Evolutionary conservation across 371 early-diverging fungal genomes (phyloP), one percentile per base, ranked within the genome.

Genomic region (Mucor racemosus): DNA sequence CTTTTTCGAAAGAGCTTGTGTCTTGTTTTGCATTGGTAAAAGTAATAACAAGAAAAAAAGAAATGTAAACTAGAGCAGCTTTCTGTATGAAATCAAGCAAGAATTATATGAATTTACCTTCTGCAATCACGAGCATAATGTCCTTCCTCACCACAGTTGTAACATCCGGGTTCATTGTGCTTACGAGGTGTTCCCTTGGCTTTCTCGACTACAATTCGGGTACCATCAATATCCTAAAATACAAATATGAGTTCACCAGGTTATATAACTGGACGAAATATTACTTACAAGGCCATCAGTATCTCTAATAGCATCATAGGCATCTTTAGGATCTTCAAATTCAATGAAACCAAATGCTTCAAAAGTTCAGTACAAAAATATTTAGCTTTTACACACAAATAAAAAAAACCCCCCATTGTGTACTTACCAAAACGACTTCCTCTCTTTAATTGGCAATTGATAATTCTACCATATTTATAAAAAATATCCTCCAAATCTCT

Each of bases 401-500:
- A 5, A 38, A 38, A 38, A 38, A 4, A 36, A 36, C 6, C 3
- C 1, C 34, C 34, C 60, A 42, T 31, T 13, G 5, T 17, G 26
- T 5, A 36, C 48, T 63, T 73, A 73, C 74, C 62, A 34, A 65
- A 73, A 35, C 66, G 66, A 13, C 31, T 54, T 39, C 74, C 74
- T 64, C 53, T 69, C 68, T 86, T 81, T 35, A 91, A 72, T 76
- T 86, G 87, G 64, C 89, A 87, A 66, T 85, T 79, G 41, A 76
- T 77, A 71, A 90, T 89, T 60, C 82, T 76, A 35, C 91, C 91
- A 67, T 86, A 90, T 57, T 86, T 85, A 68, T 80, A 76, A 71
- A 91, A 91, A 64, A 89, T 79, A 55, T 84, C 82, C 74, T 91
- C 89, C 33, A 91, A 69, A 64, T 91, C 90, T 64, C 84, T 78